Percentiles rank a stretch among this genome's conserved stretches.
These are phyloP conservation scores for Monosporascus sp. DNA, from an alignment of 2,329 filamentous ascomycete species.

Conservation along the genomic window DNA sequence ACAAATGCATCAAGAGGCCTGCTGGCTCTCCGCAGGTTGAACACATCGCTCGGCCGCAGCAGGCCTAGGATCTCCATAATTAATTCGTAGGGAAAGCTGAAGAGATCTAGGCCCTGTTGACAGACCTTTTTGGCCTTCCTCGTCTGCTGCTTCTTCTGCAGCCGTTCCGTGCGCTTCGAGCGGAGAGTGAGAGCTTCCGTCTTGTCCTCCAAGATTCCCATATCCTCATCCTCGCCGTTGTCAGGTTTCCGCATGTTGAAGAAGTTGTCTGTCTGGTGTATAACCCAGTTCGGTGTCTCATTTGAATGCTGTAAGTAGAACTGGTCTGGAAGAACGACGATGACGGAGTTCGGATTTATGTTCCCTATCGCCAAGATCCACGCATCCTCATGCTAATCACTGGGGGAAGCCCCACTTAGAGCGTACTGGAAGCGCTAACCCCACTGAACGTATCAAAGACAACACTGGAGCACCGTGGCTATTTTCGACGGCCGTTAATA, in stretches of 20 bases:
- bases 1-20: slow-evolving; percentile 38
- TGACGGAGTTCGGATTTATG: no score
- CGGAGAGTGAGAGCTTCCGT: slow-evolving; percentile 41
- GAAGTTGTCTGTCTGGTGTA: no score
- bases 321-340: no score
- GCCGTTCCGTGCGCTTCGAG: slow-evolving; percentile 48
- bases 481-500: no score
- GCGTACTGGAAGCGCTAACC: no score
- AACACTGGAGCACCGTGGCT: no score
- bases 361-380: no score
- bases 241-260: slow-evolving; percentile 11
- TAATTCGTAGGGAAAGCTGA: slow-evolving; percentile 48
- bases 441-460: no score
- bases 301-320: no score
- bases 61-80: slow-evolving; percentile 40
- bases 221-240: slow-evolving; percentile 31
- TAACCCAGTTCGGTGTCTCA: no score
- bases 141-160: slow-evolving; percentile 33
- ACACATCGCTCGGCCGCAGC: slow-evolving; percentile 45
- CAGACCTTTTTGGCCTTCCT: slow-evolving; percentile 30
- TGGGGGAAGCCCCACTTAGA: no score
- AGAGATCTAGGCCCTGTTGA: slow-evolving; percentile 28
- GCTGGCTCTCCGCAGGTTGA: slow-evolving; percentile 38
- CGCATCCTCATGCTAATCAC: no score
- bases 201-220: slow-evolving; percentile 38